Percentiles rank a stretch among this genome's conserved stretches.
phyloP scores from a whole-genome alignment of 345 rosid genomes.

The Rhodamnia argentea region DNA sequence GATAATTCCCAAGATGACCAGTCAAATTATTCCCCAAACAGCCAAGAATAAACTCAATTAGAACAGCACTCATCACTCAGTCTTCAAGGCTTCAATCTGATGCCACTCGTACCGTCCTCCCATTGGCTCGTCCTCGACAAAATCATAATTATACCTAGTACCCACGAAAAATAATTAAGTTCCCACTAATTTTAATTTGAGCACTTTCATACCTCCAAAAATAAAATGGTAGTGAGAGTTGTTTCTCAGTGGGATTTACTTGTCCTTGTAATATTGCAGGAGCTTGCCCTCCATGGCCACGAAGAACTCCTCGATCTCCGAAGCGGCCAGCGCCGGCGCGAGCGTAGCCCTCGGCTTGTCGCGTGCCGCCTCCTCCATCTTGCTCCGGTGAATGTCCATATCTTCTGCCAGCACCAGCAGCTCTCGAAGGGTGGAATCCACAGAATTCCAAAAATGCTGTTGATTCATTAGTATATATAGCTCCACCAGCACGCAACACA shows the following conservation, averaged over 20 bases:
- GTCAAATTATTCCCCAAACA: neutral
- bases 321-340: neutral
- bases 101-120: slow-evolving; percentile 51
- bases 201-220: neutral
- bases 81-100: slow-evolving; percentile 16
- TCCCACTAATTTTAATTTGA: neutral
- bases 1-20: neutral
- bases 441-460: neutral
- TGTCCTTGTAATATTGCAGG: slow-evolving; percentile 25
- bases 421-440: neutral
- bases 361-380: neutral
- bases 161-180: neutral
- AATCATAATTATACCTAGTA: slow-evolving; percentile 26
- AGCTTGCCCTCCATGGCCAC: slow-evolving; percentile 29
- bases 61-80: neutral
- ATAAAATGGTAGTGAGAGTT: neutral
- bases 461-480: neutral
- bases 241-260: slow-evolving; percentile 20
- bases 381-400: neutral
- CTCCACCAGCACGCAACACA: neutral
- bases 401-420: neutral
- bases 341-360: neutral
- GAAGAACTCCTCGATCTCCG: slow-evolving; percentile 53
- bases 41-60: neutral
- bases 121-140: slow-evolving; percentile 18